phyloP scores from a whole-genome alignment of 345 rosid genomes.

The Salix purpurea region DNA sequence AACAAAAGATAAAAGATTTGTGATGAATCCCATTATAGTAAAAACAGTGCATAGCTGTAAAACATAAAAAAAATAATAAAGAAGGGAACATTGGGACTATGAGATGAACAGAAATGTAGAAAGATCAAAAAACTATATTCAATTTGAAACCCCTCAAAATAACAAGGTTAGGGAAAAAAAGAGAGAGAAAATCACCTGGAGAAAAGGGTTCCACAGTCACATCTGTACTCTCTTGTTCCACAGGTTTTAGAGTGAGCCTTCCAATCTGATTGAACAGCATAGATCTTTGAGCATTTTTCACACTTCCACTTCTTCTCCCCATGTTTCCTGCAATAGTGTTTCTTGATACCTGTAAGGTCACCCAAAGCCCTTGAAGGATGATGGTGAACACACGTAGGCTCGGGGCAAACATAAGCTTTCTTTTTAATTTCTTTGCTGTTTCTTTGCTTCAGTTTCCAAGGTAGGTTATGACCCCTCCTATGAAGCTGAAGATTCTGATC shows the following conservation, averaged over 20 bases:
- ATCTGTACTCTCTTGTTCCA: conserved; percentile 88
- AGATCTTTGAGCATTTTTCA: conserved; percentile 81
- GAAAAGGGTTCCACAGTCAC: conserved; percentile 94
- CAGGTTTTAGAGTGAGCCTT: conserved; percentile 95
- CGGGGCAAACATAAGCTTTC: conserved; percentile 78
- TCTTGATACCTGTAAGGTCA: conserved; percentile 94
- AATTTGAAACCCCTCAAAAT: neutral
- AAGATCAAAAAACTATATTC: conserved; percentile 2
- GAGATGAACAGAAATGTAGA: conserved; percentile 16
- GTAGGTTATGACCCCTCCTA: conserved; percentile 91
- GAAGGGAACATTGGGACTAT: conserved; percentile 12
- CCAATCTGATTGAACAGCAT: conserved; percentile 97
- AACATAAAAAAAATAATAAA: conserved; percentile 9
- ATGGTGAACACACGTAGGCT: conserved; percentile 76
- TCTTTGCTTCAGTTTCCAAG: conserved; percentile 91
- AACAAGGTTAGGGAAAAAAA: neutral
- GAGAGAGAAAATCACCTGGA: conserved; percentile 50
- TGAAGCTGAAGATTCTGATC: conserved; percentile 96
- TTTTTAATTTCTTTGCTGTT: conserved; percentile 49
- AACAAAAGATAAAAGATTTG: conserved; percentile 18
- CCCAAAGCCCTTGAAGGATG: conserved; percentile 92
- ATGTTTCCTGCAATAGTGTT: conserved; percentile 86
- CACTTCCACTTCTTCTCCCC: conserved; percentile 99
- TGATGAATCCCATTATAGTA: conserved; percentile 5
- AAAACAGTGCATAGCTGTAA: conserved; percentile 7